phyloP scores from a whole-genome alignment of 257 asterid species.

The Dorcoceras hygrometricum region DNA sequence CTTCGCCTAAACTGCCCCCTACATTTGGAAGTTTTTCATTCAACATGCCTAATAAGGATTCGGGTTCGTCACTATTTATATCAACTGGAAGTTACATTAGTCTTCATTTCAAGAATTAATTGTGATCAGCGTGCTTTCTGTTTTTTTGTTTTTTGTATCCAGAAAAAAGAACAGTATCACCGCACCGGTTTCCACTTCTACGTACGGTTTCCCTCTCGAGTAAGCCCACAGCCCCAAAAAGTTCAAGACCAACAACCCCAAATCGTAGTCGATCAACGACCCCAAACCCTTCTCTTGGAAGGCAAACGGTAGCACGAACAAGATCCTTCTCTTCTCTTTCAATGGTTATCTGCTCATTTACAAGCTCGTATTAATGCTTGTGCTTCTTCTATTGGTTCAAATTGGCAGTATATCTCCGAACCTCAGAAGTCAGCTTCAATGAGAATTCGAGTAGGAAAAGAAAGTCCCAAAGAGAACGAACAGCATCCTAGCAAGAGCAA shows the following conservation, averaged over 20 bases:
- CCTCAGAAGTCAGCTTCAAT: constrained; percentile 82
- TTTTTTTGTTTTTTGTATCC: constrained; percentile 25
- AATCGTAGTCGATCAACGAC: constrained; percentile 65
- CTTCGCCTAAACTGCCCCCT: constrained; percentile 48
- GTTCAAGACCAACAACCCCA: constrained; percentile 70
- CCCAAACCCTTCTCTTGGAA: constrained; percentile 59
- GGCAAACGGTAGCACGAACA: constrained; percentile 43
- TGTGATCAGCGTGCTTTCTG: neutral
- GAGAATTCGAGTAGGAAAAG: constrained; percentile 63
- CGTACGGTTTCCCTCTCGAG: constrained; percentile 75
- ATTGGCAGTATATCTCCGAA: constrained; percentile 57
- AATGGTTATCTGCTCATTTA: neutral
- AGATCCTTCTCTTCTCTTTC: neutral
- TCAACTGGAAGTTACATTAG: neutral
- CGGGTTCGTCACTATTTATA: constrained; percentile 43
- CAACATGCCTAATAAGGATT: constrained; percentile 44
- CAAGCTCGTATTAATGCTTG: constrained; percentile 8
- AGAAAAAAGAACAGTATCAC: constrained; percentile 76
- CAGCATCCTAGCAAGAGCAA: constrained; percentile 75
- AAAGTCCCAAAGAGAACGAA: constrained; percentile 52
- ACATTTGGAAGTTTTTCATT: constrained; percentile 53
- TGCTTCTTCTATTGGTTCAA: constrained; percentile 18
- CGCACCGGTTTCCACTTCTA: constrained; percentile 76
- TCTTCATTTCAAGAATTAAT: neutral
- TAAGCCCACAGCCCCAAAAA: constrained; percentile 65